These are phyloP conservation scores for Grigorovia yakushimaensis DNA, from an alignment of 805 yeast species.

Conservation along the genomic window DNA sequence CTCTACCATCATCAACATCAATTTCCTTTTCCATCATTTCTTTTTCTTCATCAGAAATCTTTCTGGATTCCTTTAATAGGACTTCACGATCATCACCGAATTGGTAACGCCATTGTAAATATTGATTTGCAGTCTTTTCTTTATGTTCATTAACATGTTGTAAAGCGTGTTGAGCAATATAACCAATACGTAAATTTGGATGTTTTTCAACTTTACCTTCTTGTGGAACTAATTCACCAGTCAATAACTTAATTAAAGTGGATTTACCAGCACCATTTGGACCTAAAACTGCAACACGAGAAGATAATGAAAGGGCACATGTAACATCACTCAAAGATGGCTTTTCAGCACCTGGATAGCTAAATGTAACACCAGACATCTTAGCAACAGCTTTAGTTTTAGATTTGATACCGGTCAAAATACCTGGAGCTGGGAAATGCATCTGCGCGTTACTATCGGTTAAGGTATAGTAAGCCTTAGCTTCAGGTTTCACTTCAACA, in stretches of 20 bases:
- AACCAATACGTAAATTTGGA: slow-evolving; percentile 95
- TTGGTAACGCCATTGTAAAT: slow-evolving; percentile 95
- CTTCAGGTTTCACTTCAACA: slow-evolving; percentile 89
- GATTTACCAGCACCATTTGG: slow-evolving; percentile 99
- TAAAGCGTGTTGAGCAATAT: slow-evolving; percentile 96
- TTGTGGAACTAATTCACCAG: slow-evolving; percentile 83
- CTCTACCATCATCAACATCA: slow-evolving; percentile 78
- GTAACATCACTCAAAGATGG: slow-evolving; percentile 75
- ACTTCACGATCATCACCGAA: slow-evolving; percentile 98
- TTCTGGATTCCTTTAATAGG: slow-evolving; percentile 83
- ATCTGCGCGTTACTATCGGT: slow-evolving; percentile 88
- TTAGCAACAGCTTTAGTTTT: slow-evolving; percentile 89
- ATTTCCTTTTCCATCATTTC: slow-evolving; percentile 68
- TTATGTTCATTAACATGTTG: slow-evolving; percentile 96
- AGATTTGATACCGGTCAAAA: slow-evolving; percentile 93
- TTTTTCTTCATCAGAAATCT: slow-evolving; percentile 62
- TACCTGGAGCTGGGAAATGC: slow-evolving; percentile 98
- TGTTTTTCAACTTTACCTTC: slow-evolving; percentile 92
- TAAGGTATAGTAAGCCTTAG: slow-evolving; percentile 88
- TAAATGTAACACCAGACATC: slow-evolving; percentile 72
- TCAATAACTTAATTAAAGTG: slow-evolving; percentile 82
- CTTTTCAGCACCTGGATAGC: slow-evolving; percentile 82
- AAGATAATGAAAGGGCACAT: slow-evolving; percentile 87
- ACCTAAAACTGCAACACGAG: slow-evolving; percentile 93
- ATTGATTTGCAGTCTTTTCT: slow-evolving; percentile 96